phyloP scores from a whole-genome alignment of 768 basidiomycete genomes.

The Pseudohyphozyma bogoriensis region DNA sequence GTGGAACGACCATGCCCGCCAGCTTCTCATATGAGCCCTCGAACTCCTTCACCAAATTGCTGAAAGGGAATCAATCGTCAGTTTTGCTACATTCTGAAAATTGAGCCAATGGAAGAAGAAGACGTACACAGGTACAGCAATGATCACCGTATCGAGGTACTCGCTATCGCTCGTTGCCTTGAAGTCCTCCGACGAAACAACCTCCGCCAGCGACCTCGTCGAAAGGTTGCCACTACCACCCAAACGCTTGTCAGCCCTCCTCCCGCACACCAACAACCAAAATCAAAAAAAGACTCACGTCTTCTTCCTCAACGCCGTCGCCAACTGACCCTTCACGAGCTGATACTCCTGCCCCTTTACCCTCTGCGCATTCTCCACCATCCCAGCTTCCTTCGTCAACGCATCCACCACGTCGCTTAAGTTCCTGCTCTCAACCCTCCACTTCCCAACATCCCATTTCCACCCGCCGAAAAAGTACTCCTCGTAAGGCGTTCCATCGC shows the following conservation, averaged over 20 bases:
- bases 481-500: constrained; percentile 31
- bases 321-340: constrained; percentile 80
- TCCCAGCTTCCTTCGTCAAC: constrained; percentile 83
- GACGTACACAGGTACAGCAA: constrained; percentile 84
- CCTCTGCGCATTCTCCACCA: constrained; percentile 91
- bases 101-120: background rate
- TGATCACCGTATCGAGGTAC: constrained; percentile 81
- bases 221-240: constrained; percentile 79
- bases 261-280: background rate
- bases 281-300: constrained; percentile 46
- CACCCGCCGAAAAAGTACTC: constrained; percentile 52
- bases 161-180: constrained; percentile 63
- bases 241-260: background rate
- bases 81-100: too few species aligned
- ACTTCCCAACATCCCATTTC: constrained; percentile 91
- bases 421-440: constrained; percentile 61
- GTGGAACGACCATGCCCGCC: constrained; percentile 79
- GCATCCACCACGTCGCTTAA: constrained; percentile 75
- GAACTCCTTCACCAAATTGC: constrained; percentile 80
- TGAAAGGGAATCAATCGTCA: constrained; percentile 33
- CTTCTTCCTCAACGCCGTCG: constrained; percentile 89
- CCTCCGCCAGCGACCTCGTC: constrained; percentile 69
- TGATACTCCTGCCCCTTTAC: constrained; percentile 84
- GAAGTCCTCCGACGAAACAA: constrained; percentile 71
- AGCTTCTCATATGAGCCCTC: constrained; percentile 77